Percentiles rank a stretch among this genome's conserved stretches.
Evolutionary conservation across 768 basidiomycete species (phyloP).

Genomic region (Royoungia palumana): DNA sequence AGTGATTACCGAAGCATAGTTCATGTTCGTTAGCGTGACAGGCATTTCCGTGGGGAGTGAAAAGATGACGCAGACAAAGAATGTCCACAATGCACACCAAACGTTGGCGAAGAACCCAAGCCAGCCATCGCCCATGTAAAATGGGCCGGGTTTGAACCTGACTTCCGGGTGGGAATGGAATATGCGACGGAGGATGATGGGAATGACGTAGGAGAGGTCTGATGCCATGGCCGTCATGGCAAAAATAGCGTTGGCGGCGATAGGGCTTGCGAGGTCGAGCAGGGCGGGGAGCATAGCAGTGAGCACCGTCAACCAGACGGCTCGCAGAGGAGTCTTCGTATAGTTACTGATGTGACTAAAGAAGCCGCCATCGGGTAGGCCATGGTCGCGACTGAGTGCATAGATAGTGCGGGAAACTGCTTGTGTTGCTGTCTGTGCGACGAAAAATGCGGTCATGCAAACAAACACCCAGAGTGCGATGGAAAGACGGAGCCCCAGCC

Average conservation of each 20-base stretch:
- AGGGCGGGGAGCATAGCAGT: slow-evolving; percentile 43
- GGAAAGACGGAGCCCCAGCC: slow-evolving; percentile 49
- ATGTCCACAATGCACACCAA: slow-evolving; percentile 45
- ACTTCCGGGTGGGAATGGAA: slow-evolving; percentile 57
- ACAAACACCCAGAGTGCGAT: slow-evolving; percentile 57
- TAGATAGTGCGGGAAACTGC: slow-evolving; percentile 57
- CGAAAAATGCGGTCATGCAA: slow-evolving; percentile 62
- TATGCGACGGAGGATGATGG: slow-evolving; percentile 49
- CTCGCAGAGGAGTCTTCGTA: slow-evolving; percentile 54
- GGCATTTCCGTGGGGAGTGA: slow-evolving; percentile 49
- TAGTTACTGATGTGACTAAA: slow-evolving; percentile 45
- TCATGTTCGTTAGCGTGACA: slow-evolving; percentile 48
- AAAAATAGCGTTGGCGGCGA: slow-evolving; percentile 56
- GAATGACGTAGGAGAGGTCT: slow-evolving; percentile 57
- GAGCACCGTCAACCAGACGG: slow-evolving; percentile 51
- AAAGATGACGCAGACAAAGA: slow-evolving; percentile 46
- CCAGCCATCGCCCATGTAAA: slow-evolving; percentile 53
- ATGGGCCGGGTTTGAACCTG: slow-evolving; percentile 56
- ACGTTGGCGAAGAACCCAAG: slow-evolving; percentile 44
- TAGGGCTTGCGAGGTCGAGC: slow-evolving; percentile 49
- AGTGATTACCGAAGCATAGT: slow-evolving; percentile 42
- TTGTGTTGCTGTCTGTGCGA: slow-evolving; percentile 48
- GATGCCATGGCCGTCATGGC: slow-evolving; percentile 50
- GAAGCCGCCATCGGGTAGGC: slow-evolving; percentile 55
- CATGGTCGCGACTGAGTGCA: slow-evolving; percentile 54